phyloP scores from a whole-genome alignment of 2,329 filamentous ascomycete genomes.

The Penicillium palitans region DNA sequence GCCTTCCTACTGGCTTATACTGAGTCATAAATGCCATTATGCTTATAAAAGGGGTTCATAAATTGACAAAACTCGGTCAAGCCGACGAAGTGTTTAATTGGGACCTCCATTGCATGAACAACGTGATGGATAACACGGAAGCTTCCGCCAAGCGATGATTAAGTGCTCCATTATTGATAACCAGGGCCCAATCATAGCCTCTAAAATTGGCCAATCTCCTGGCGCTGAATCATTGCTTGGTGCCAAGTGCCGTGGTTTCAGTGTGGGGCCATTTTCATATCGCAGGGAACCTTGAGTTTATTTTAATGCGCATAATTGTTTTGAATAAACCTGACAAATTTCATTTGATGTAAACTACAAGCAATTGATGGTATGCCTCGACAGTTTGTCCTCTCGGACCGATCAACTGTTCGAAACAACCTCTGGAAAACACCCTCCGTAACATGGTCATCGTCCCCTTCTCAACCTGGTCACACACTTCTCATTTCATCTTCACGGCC shows the following conservation, averaged over 20 bases:
- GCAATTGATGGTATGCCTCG: neutral
- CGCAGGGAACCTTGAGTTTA: neutral
- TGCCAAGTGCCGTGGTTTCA: neutral
- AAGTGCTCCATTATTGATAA: neutral
- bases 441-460: neutral
- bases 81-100: neutral
- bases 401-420: neutral
- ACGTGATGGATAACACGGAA: neutral
- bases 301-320: neutral
- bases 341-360: neutral
- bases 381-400: neutral
- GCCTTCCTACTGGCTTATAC: neutral
- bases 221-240: conserved; percentile 5
- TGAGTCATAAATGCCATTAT: neutral
- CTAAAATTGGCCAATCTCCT: accelerated
- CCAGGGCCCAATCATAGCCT: accelerated
- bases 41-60: neutral
- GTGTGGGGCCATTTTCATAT: neutral
- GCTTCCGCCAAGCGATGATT: neutral
- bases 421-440: neutral
- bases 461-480: neutral
- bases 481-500: neutral
- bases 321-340: neutral
- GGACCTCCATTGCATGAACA: neutral
- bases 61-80: neutral